Evolutionary conservation across 805 yeast species (phyloP).

Genomic region (Metschnikowia kofuensis): DNA sequence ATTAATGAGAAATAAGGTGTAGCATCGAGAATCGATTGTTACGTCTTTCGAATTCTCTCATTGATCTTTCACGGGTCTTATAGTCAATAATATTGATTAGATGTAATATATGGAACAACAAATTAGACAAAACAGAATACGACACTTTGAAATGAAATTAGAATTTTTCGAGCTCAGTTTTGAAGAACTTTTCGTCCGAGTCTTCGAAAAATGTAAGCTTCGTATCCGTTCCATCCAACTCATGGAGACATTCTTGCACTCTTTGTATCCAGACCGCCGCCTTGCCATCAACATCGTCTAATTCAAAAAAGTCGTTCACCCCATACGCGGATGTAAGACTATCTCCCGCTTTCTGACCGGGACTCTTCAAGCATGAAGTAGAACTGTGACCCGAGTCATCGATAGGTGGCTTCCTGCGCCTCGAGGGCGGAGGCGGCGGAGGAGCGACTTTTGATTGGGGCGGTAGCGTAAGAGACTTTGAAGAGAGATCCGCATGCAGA

Average conservation of each 20-base stretch:
- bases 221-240: conserved; percentile 27
- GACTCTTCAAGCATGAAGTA: background rate
- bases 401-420: conserved; percentile 14
- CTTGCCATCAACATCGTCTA: conserved; percentile 34
- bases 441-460: conserved; percentile 1
- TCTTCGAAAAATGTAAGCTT: conserved; percentile 32
- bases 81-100: conserved; percentile 4
- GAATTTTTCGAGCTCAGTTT: conserved; percentile 16
- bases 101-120: conserved; percentile 8
- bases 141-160: background rate
- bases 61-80: conserved; percentile 4
- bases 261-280: conserved; percentile 40
- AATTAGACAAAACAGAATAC: background rate
- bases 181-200: conserved; percentile 34
- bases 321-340: conserved; percentile 24
- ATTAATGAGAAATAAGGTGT: conserved; percentile 1
- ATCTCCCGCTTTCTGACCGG: conserved; percentile 19
- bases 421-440: conserved; percentile 31
- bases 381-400: background rate
- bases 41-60: conserved; percentile 4
- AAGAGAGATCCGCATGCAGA: background rate
- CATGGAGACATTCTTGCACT: conserved; percentile 27
- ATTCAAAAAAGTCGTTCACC: conserved; percentile 26
- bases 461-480: conserved; percentile 1
- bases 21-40: conserved; percentile 8